Evolutionary conservation across 768 basidiomycete species (phyloP), one percentile per base, ranked within the genome.

Genomic region (Termitomyces sp.): DNA sequence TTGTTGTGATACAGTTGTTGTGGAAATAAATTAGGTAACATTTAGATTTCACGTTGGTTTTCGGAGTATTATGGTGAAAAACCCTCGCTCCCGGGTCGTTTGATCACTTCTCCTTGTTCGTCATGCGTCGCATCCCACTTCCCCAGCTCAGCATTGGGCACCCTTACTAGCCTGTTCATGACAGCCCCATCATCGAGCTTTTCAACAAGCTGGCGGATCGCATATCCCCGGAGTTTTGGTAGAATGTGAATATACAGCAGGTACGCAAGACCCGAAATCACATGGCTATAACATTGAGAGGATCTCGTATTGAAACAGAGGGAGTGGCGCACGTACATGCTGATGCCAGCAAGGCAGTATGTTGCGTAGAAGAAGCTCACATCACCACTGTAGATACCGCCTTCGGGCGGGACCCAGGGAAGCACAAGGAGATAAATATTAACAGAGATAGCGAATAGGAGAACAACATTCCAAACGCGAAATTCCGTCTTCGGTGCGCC

Each of bases 191-290:
- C 75, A 10, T 79, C 65, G 13, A 74, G 63, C 18, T 61, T 62
- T 63, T 81, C 79, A 48, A 81, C 72, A 53, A 79, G 74, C 47
- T 79, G 77, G n/a, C 77, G 72, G 36, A 82, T 73, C 16, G 67
- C 64, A 61, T 82, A 82, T 6, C 76, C 74, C 5, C 77, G 70
- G 7, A 72, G 55, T 58, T 71, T 73, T 18, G 81, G 82, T 7
- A 83, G 64, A 14, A 78, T 49, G 4, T 76, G 59, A 24, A 81
- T 74, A 71, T 73, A 75, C 30, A 75, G 24, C 22, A 62, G 56
- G 55, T 74, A 77, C 8, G 64, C 67, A 20, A 72, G 51, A 27
- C 64, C 70, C 0, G 72, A 72, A 8, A 74, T 34, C 18, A 57
- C 67, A 46, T 76, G 67, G 48, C 73, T 73, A 55, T 32, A 20